Conservation (phyloP, 2,329 filamentous ascomycete species). For the Fusarium sp. region DNA sequence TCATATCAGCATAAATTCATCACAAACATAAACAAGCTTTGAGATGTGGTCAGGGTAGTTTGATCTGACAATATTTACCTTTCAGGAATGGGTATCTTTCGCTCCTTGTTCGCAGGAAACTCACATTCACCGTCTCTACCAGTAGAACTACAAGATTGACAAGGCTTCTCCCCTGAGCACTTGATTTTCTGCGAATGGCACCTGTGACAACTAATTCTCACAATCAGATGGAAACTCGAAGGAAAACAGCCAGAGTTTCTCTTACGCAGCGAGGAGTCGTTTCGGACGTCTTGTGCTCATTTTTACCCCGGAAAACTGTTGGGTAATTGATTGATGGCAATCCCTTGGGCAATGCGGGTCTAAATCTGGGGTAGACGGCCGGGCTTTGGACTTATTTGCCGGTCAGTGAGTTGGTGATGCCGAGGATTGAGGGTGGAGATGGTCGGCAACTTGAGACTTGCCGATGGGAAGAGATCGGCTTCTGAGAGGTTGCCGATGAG, state of each 20-base stretch:
- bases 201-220: constrained; percentile 52
- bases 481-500: constrained; percentile 25
- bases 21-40: fast-evolving
- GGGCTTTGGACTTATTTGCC: constrained; percentile 7
- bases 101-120: constrained; percentile 57
- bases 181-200: constrained; percentile 62
- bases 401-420: constrained; percentile 13
- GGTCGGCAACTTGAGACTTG: constrained; percentile 23
- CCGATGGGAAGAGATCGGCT: constrained; percentile 22
- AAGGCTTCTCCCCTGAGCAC: constrained; percentile 60
- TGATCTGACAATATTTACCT: constrained; percentile 8
- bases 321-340: constrained; percentile 27
- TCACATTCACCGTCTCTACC: constrained; percentile 55
- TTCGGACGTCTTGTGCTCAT: constrained; percentile 44
- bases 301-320: constrained; percentile 18
- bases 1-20: background rate
- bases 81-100: constrained; percentile 53
- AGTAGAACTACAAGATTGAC: constrained; percentile 55
- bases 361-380: constrained; percentile 38
- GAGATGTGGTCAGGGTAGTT: background rate
- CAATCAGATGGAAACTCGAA: constrained; percentile 10
- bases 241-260: background rate
- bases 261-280: constrained; percentile 48
- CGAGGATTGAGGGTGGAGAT: constrained; percentile 23
- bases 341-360: constrained; percentile 29